Percentiles rank a stretch among this genome's conserved stretches.
Conservation (phyloP, 306 rosid genomes). For the Castanospermum australe region DNA sequence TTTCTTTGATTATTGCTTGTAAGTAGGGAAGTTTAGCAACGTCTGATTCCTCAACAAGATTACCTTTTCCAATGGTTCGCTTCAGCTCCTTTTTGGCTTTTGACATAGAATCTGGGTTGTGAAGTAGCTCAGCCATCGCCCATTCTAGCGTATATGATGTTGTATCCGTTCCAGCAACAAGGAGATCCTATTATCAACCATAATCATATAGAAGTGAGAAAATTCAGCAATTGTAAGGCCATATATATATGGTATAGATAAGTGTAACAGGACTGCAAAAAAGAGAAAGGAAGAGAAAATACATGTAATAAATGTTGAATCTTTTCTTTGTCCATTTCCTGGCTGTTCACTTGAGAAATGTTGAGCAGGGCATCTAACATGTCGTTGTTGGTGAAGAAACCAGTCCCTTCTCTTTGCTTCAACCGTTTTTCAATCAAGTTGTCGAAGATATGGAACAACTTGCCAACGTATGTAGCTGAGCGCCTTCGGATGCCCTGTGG, state of each 20-base stretch:
- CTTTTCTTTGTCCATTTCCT: neutral
- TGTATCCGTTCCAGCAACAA: slow-evolving; percentile 29
- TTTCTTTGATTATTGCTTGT: slow-evolving; percentile 26
- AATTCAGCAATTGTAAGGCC: neutral
- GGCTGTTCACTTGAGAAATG: neutral
- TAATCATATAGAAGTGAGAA: neutral
- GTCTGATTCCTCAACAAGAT: slow-evolving; percentile 11
- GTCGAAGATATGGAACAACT: neutral
- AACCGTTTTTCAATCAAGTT: neutral
- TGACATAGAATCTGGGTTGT: neutral
- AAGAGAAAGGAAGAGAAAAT: neutral
- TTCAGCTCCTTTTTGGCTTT: slow-evolving; percentile 18
- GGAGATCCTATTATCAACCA: slow-evolving; percentile 13
- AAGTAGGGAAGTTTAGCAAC: slow-evolving; percentile 20
- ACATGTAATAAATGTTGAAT: slow-evolving; percentile 15
- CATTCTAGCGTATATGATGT: neutral
- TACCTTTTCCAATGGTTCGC: slow-evolving; percentile 21
- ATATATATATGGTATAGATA: neutral
- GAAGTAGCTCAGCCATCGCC: slow-evolving; percentile 12
- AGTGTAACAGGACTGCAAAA: neutral
- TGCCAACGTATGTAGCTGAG: neutral
- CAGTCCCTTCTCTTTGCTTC: neutral
- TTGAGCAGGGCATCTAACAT: neutral
- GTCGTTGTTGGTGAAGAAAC: neutral
- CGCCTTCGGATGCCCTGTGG: neutral